Evolutionary conservation across 768 basidiomycete species (phyloP), one percentile per base, ranked within the genome.

Genomic region (Hygrocybe punicea): DNA sequence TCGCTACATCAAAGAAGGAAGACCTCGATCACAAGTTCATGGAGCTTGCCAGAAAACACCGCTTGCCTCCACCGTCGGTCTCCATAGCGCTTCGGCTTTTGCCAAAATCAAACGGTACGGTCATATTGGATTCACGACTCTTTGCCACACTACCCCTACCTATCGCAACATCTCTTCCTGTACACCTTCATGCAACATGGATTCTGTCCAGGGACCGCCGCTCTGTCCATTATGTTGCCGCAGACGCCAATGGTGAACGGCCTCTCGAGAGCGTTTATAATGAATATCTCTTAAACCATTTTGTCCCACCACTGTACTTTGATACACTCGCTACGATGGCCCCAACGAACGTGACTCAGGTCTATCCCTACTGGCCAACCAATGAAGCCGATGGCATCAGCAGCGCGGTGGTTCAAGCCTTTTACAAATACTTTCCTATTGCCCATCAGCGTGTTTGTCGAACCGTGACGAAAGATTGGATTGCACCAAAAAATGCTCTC

Each of bases 121-220:
- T 51, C 3, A 50, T 50, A 11, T 16, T 33, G 2, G 51, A 58
- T 21, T 61, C 60, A 48, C 64, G 69, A n/a, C 68, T 82, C 17
- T 81, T 80, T 54, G 76, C 78, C 7, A 73, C 70, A 0, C 66
- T 82, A 6, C 80, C 79, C 0, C 69, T 82, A 2, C 73, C 74
- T 3, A 68, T 75, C 4, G 21, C 62, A 3, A 78, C 71, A 3
- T 62, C 71, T 3, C 66, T 83, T 0, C 80, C 81, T 0, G 70
- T 78, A 1, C 81, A 83, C 57, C 63, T 81, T 8, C 74, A 73
- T 51, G 80, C 76, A 1, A 74, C 78, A 0, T 81, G 80, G 58
- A 71, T 78, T 40, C 64, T 81, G 4, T 72, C 80, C 0, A 71
- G 77, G 2, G 81, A 83, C 60, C 64, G 81, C 35, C 63, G 81